These are phyloP conservation scores for Kluyveromyces dobzhanskii DNA, from an alignment of 805 yeast species.

Conservation along the genomic window DNA sequence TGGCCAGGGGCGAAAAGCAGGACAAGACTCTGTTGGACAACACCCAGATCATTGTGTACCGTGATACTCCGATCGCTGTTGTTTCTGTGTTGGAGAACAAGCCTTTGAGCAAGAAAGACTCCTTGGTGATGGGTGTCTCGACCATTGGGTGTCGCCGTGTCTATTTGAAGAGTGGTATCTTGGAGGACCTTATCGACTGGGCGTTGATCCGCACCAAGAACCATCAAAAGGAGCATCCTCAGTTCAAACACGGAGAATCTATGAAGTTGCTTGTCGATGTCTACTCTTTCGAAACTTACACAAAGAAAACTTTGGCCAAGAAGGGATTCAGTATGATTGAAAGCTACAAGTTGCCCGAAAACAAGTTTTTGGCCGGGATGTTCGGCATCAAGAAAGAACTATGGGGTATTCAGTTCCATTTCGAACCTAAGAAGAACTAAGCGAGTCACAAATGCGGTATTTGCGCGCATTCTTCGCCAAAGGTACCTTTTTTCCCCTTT, in stretches of 20 bases:
- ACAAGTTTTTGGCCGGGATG: conserved; percentile 23
- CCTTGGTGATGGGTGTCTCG: conserved; percentile 44
- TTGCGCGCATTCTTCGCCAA: too few relatives aligned
- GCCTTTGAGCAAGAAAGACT: conserved; percentile 33
- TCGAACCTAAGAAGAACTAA: conserved; percentile 14
- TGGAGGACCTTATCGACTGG: conserved; percentile 57
- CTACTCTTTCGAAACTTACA: conserved; percentile 42
- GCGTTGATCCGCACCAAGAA: conserved; percentile 40
- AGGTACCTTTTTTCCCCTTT: too few relatives aligned
- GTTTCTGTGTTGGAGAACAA: conserved; percentile 38
- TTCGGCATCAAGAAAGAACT: conserved; percentile 26
- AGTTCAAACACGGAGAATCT: conserved; percentile 20
- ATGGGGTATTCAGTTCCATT: conserved; percentile 34
- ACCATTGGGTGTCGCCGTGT: conserved; percentile 61
- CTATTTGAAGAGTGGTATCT: conserved; percentile 54
- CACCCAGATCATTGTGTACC: conserved; percentile 50
- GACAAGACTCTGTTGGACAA: conserved; percentile 33
- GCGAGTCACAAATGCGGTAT: too few relatives aligned
- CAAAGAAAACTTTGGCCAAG: conserved; percentile 30
- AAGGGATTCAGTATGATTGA: conserved; percentile 38
- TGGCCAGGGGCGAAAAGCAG: conserved; percentile 29
- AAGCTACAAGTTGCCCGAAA: conserved; percentile 20
- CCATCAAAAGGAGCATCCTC: conserved; percentile 29
- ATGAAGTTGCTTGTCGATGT: conserved; percentile 39
- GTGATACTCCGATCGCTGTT: conserved; percentile 66